These are phyloP conservation scores for Lepiota venenata DNA, from an alignment of 768 basidiomycete species.

Conservation along the genomic window DNA sequence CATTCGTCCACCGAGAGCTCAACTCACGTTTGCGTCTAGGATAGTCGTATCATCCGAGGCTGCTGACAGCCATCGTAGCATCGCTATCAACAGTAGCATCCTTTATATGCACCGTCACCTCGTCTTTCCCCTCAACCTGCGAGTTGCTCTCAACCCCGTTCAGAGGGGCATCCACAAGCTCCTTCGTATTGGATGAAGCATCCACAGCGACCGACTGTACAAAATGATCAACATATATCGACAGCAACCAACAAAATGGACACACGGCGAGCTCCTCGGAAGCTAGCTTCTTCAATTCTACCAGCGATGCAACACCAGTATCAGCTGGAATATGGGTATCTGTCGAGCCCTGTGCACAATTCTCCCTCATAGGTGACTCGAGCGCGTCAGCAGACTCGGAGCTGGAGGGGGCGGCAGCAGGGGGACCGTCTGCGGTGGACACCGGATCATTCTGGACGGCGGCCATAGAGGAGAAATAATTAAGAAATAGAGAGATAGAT, in stretches of 20 bases:
- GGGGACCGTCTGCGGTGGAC: background rate
- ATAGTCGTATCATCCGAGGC: constrained; percentile 3
- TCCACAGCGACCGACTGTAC: background rate
- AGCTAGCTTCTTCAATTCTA: background rate
- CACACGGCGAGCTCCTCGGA: constrained; percentile 1
- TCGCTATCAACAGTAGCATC: background rate
- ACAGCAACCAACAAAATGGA: background rate
- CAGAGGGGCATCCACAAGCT: background rate
- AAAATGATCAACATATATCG: background rate
- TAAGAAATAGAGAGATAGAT: constrained; percentile 12
- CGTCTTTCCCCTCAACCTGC: background rate
- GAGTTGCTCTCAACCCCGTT: background rate
- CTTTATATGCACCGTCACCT: background rate
- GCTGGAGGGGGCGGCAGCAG: background rate
- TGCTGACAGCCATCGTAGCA: background rate
- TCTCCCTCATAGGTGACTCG: background rate
- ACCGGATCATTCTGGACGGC: constrained; percentile 7
- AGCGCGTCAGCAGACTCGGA: constrained; percentile 8
- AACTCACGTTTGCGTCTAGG: background rate
- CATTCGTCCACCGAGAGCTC: background rate
- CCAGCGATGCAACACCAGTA: background rate
- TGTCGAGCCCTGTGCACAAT: background rate
- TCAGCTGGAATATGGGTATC: background rate
- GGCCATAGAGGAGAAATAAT: constrained; percentile 10
- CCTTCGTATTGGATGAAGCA: background rate